Conservation (phyloP, 148 eudicot genomes). For the Diospyros kaki region DNA sequence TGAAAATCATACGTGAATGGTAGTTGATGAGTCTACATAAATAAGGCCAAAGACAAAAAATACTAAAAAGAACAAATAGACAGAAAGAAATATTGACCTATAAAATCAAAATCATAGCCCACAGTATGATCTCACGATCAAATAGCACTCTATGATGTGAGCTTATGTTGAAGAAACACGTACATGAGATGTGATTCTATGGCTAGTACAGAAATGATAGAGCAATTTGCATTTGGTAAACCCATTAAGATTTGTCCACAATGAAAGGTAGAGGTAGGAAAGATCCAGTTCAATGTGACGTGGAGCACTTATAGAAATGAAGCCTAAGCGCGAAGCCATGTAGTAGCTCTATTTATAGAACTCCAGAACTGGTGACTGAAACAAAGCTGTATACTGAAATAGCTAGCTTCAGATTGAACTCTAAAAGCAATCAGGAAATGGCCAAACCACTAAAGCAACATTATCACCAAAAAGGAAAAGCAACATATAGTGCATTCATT, state of each 20-base stretch:
- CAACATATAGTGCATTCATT: background rate
- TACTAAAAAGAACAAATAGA: background rate
- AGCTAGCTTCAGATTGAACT: conserved; percentile 16
- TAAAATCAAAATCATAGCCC: background rate
- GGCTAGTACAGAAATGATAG: background rate
- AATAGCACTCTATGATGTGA: background rate
- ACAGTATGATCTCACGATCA: background rate
- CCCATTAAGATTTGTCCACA: background rate
- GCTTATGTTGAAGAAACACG: background rate
- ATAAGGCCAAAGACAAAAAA: conserved; percentile 1
- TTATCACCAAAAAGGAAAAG: background rate
- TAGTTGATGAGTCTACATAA: conserved; percentile 73
- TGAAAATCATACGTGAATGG: conserved; percentile 73
- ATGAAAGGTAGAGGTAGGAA: background rate
- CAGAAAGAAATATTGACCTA: too few species aligned
- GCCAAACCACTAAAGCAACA: background rate
- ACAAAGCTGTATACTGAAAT: conserved; percentile 60
- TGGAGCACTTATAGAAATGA: conserved; percentile 50
- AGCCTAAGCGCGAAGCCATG: conserved; percentile 62
- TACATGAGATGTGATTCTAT: background rate
- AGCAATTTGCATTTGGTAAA: background rate
- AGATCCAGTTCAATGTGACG: background rate
- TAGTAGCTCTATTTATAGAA: conserved; percentile 68
- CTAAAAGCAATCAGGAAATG: background rate
- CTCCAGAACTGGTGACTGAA: conserved; percentile 83